Base-by-base conservation (phyloP, 306 rosid species). In the Vigna nakashimae region DNA sequence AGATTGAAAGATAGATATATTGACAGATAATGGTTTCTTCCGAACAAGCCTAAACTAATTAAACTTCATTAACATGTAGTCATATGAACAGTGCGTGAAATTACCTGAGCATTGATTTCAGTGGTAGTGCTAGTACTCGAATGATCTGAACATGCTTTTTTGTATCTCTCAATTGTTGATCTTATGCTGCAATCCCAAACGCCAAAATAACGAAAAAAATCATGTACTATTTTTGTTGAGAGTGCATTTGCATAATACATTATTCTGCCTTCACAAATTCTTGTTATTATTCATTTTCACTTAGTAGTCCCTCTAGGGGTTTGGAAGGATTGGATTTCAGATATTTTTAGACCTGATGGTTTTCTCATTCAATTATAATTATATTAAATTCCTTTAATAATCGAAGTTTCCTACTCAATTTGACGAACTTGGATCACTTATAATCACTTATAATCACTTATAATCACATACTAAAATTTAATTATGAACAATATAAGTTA, bases 51-150 rank as follows among this genome's bases (percentile, higher is more conserved):
- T 8, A 40, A 38, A 50, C 9, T 50, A n/a, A 49, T 58, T 58
- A 28, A 58, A 58, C 7, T 58, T 28, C 40, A 26, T 4, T 26
- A 26, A 57, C 64, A 30, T 30, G 34, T 30, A 42, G 3, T 42
- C 12, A 42, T 42, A 42, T 46, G 36, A 40, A 76, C 0, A 67
- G 9, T 45, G 18, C 14, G 14, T 38, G 55, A 16, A 5, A 16
- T 64, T 85, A 95, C 98, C 89, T 92, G 97, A 82, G 98, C 91
- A 9, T 95, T 92, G 52, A 92, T 88, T 82, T 95, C 98, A 5
- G 91, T 86, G 56, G 89, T 75, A 49, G 97, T 82, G 64, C 84
- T 86, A 6, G 89, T 77, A 32, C 86, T 82, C 48, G 97, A 82
- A 83, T 68, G 86, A 70, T 95, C 98, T 22, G 97, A 89, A 74